A percentile compares a stretch with the other conserved stretches of the same genome.
Evolutionary conservation across 352 stramenopile species (phyloP).

Genomic region (Pythium scleroteichum): DNA sequence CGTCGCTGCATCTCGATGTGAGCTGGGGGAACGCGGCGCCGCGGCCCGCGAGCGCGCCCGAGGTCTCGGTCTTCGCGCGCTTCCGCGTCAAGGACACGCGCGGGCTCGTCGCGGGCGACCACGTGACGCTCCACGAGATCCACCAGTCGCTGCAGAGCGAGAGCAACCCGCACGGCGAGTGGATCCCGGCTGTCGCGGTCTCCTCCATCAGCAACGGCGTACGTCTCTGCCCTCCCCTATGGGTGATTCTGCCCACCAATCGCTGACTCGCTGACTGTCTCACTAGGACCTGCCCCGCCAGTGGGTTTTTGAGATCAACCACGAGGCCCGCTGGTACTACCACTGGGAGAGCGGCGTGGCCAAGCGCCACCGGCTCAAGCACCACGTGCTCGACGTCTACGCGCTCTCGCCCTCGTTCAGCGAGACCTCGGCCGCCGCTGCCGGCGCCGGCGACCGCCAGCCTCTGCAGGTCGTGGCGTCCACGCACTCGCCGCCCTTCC

Average conservation of each 20-base stretch:
- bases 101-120: conserved; percentile 19
- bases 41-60: not conserved
- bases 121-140: conserved; percentile 23
- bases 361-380: conserved; percentile 49
- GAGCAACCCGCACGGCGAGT: conserved; percentile 51
- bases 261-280: not conserved
- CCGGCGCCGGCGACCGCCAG: not conserved
- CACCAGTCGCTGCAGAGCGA: conserved; percentile 43
- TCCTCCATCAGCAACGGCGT: conserved; percentile 3
- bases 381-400: conserved; percentile 47
- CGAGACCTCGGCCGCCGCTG: not conserved
- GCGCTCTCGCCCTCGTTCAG: conserved; percentile 11
- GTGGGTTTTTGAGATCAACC: conserved; percentile 47
- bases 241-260: no score
- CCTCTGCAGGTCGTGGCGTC: conserved; percentile 9
- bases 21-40: not conserved
- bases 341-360: conserved; percentile 59
- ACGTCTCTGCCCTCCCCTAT: not conserved
- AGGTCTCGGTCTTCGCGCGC: conserved; percentile 44
- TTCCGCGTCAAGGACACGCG: conserved; percentile 31
- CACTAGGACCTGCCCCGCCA: not conserved
- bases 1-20: conserved; percentile 48
- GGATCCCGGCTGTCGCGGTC: conserved; percentile 31
- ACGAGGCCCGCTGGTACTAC: conserved; percentile 62
- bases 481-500: conserved; percentile 15